Percentiles rank a stretch among this genome's conserved stretches.
Evolutionary conservation across 176 grass and related monocot genomes (phyloP).

Genomic region (Thalia dealbata): DNA sequence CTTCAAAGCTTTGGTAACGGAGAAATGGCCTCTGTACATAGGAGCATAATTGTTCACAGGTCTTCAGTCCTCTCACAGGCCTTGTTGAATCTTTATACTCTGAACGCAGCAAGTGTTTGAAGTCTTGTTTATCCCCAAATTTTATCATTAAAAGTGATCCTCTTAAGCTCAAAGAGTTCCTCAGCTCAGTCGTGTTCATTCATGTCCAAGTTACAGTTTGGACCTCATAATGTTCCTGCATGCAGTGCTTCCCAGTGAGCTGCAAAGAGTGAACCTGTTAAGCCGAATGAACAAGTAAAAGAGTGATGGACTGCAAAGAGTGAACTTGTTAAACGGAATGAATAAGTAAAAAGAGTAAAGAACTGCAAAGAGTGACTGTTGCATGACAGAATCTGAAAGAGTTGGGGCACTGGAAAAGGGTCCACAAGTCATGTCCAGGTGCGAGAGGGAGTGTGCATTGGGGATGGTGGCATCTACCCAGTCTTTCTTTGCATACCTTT

Average conservation of each 20-base stretch:
- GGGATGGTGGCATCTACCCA: slow-evolving; percentile 24
- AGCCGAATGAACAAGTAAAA: no score
- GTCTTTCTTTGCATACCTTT: slow-evolving; percentile 29
- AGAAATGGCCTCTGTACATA: slow-evolving; percentile 31
- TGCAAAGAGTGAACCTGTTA: no score
- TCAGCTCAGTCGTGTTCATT: no score
- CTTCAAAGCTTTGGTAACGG: slow-evolving; percentile 4
- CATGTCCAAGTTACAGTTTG: slow-evolving; percentile 9
- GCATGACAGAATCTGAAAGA: background rate
- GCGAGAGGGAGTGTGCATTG: background rate
- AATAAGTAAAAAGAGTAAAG: background rate
- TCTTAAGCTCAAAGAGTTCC: background rate
- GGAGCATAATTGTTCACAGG: slow-evolving; percentile 41
- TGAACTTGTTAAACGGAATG: no score
- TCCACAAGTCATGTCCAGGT: background rate
- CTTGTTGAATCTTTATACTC: slow-evolving; percentile 52
- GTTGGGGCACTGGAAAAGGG: slow-evolving; percentile 1
- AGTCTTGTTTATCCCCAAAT: slow-evolving; percentile 5
- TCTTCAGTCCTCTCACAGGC: slow-evolving; percentile 10
- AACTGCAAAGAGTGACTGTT: background rate
- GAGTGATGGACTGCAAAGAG: background rate
- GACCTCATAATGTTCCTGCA: background rate
- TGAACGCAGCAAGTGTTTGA: slow-evolving; percentile 43
- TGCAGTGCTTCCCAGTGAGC: no score
- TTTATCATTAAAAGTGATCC: slow-evolving; percentile 1